Evolutionary conservation across 352 stramenopile genomes (phyloP), one percentile per base, ranked within the genome.

Genomic region (Phytophthora fragariae): DNA sequence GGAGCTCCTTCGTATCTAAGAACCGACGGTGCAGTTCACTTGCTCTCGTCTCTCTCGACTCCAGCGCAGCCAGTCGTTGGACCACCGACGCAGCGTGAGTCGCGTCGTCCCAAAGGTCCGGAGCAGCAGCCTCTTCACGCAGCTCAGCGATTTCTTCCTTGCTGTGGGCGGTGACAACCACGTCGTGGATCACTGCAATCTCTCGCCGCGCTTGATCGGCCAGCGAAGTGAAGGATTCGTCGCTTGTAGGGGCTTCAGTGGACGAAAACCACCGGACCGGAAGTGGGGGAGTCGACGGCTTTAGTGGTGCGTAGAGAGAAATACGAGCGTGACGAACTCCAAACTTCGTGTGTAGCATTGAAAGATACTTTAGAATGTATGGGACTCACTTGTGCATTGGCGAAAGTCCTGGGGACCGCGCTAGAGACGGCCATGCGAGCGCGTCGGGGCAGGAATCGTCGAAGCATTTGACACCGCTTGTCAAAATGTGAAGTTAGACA

Each of bases 31-130:
- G 75, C 39, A 92, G 55, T 8, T 90, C 76, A 12, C 64, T 39
- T 1, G 84, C 63, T 19, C 75, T 75, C 17, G 66, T 75, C 39
- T 86, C 76, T 2, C 82, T 80, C 0, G 85, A 75, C 61, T 94
- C 86, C 24, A 95, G 66, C 1, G 69, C 75, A 19, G 76, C 80
- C 8, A 95, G 60, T 56, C 91, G 82, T 50, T 95, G 88, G 31
- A 93, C 76, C 2, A 94, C 67, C 0, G 53, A 72, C 1, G 85
- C 81, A 7, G 85, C 88, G 65, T 83, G 75, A 1, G 75, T 70
- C n/a, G 83, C 71, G 63, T 95, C 78, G 31, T 89, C 79, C 86
- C 88, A 95, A 6, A 95, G 79, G 54, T 88, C 71, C 2, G 79
- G 65, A 1, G 74, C 72, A 3, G 80, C 59, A 3, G 86, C 85